phyloP scores from a whole-genome alignment of 176 grass and related monocot genomes.

The Triticum monococcum region DNA sequence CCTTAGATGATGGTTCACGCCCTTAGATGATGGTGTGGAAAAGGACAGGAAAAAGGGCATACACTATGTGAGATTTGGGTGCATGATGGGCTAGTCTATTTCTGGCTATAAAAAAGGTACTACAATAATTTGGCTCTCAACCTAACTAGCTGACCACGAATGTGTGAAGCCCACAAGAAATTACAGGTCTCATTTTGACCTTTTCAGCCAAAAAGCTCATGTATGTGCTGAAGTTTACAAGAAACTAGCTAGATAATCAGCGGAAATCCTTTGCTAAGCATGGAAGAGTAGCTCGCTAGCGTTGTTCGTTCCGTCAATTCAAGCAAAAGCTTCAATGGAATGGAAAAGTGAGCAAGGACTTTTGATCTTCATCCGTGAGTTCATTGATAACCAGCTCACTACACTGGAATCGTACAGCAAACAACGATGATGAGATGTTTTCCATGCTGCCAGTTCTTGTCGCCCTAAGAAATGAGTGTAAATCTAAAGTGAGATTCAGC shows the following conservation, averaged over 20 bases:
- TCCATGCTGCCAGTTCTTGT: slow-evolving; percentile 44
- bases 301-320: slow-evolving; percentile 67
- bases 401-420: slow-evolving; percentile 50
- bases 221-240: slow-evolving; percentile 80
- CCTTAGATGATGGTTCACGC: too few relatives aligned
- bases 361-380: slow-evolving; percentile 73
- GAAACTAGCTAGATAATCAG: slow-evolving; percentile 65
- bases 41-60: too few relatives aligned
- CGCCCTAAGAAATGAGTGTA: slow-evolving; percentile 53
- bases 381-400: slow-evolving; percentile 63
- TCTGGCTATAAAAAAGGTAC: slow-evolving; percentile 87
- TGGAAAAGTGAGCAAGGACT: slow-evolving; percentile 68
- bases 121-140: slow-evolving; percentile 71
- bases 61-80: too few relatives aligned
- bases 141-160: slow-evolving; percentile 85
- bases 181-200: slow-evolving; percentile 73
- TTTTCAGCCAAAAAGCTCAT: slow-evolving; percentile 73
- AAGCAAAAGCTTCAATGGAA: slow-evolving; percentile 35
- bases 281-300: slow-evolving; percentile 67
- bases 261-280: slow-evolving; percentile 59
- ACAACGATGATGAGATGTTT: slow-evolving; percentile 25
- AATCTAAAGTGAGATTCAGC: slow-evolving; percentile 26
- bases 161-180: slow-evolving; percentile 79
- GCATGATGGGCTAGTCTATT: background rate
- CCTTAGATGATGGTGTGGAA: too few relatives aligned